Conservation (phyloP, 441 rosid genomes). For the Erodium texanum region DNA sequence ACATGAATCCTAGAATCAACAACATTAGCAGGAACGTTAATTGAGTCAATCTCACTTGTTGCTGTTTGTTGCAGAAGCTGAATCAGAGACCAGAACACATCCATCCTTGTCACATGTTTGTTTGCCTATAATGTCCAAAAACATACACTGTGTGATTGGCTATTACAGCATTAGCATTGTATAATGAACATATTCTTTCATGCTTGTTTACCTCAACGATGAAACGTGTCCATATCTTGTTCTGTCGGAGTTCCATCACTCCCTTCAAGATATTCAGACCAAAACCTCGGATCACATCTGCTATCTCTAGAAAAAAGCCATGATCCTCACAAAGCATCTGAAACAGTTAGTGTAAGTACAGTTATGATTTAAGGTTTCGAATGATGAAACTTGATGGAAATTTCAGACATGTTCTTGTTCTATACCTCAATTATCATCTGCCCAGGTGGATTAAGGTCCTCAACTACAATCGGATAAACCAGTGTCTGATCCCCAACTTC, state of each 20-base stretch:
- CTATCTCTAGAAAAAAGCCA: constrained; percentile 77
- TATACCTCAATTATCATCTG: constrained; percentile 82
- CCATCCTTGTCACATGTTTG: constrained; percentile 50
- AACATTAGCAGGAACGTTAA: constrained; percentile 20
- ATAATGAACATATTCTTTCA: too few relatives aligned
- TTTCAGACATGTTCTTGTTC: background rate
- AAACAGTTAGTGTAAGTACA: background rate
- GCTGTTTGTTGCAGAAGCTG: constrained; percentile 46
- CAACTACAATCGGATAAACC: constrained; percentile 71
- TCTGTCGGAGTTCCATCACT: constrained; percentile 53
- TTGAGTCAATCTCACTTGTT: constrained; percentile 22
- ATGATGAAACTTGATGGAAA: background rate
- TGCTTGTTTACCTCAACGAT: constrained; percentile 60
- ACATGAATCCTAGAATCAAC: constrained; percentile 23
- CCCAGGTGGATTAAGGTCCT: constrained; percentile 61
- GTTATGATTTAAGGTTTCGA: constrained; percentile 4
- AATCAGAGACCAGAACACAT: constrained; percentile 74
- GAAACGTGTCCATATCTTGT: constrained; percentile 74
- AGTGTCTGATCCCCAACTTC: constrained; percentile 59
- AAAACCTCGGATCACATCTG: constrained; percentile 59
- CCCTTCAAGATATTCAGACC: constrained; percentile 77
- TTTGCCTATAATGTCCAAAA: constrained; percentile 37
- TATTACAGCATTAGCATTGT: too few relatives aligned
- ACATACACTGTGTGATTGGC: too few relatives aligned
- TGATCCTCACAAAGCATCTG: constrained; percentile 79